A percentile compares a stretch with the other conserved stretches of the same genome.
Conservation (phyloP, 345 rosid genomes). For the Gossypium thurberi region DNA sequence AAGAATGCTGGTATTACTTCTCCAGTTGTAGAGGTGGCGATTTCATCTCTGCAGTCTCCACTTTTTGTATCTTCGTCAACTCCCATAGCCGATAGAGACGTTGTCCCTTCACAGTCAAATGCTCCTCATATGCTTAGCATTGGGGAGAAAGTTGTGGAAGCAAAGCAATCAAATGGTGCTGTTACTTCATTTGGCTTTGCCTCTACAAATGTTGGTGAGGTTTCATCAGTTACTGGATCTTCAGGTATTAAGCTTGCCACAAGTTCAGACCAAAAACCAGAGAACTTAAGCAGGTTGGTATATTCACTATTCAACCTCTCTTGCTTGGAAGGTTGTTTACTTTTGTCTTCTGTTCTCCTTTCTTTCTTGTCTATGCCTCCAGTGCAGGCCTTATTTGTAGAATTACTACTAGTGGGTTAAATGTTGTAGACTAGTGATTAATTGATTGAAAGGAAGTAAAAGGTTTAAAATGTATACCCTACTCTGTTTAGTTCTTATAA, state of each 20-base stretch:
- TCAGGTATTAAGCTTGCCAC: constrained; percentile 18
- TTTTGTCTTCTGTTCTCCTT: not conserved
- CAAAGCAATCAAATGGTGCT: constrained; percentile 28
- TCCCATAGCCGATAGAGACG: not conserved
- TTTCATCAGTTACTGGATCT: constrained; percentile 23
- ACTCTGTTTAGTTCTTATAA: not conserved
- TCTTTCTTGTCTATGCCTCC: not conserved
- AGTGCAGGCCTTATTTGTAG: not conserved
- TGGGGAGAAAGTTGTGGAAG: constrained; percentile 22
- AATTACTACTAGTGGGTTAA: not conserved
- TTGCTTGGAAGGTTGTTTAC: not conserved
- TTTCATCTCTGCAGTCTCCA: not conserved
- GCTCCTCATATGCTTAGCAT: not conserved
- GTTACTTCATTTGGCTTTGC: constrained; percentile 16
- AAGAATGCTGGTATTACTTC: constrained; percentile 25
- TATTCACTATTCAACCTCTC: not conserved
- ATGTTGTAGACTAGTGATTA: not conserved
- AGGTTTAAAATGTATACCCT: not conserved
- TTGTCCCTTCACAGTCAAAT: not conserved
- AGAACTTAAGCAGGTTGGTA: constrained; percentile 40
- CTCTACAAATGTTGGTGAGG: constrained; percentile 21
- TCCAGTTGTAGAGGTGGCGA: not conserved
- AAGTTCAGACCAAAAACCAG: constrained; percentile 24
- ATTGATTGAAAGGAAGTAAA: not conserved
- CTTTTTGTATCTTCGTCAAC: not conserved